Conservation (phyloP, 208 protist genomes). For the Naegleria fowleri region DNA sequence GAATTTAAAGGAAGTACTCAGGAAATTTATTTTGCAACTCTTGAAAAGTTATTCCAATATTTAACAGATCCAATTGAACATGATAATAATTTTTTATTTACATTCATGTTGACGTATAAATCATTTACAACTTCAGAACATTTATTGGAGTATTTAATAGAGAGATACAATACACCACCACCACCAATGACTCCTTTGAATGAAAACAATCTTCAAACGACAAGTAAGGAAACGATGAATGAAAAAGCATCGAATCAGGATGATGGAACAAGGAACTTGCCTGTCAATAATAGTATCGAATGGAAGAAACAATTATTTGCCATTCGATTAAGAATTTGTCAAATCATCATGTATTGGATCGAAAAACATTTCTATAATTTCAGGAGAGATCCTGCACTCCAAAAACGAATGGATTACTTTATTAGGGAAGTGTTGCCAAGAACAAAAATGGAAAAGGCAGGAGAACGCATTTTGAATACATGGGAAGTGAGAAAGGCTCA, state of each 20-base stretch:
- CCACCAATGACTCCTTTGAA: neutral
- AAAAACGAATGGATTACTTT: neutral
- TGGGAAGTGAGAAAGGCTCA: neutral
- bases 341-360: constrained; percentile 1
- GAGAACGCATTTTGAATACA: neutral
- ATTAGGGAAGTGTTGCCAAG: neutral
- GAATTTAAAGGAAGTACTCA: neutral
- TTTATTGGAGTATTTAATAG: neutral
- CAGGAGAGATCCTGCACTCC: neutral
- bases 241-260: too few species aligned
- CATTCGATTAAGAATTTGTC: neutral
- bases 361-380: constrained; percentile 21
- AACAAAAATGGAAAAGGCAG: neutral
- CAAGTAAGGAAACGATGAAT: too few species aligned
- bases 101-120: constrained; percentile 13
- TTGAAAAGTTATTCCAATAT: neutral
- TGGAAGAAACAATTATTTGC: neutral
- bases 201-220: too few species aligned
- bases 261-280: too few species aligned
- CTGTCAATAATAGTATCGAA: too few species aligned
- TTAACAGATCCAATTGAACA: constrained; percentile 16
- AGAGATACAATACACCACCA: neutral
- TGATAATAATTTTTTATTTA: constrained; percentile 11
- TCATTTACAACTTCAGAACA: neutral
- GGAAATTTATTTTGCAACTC: neutral